Base-by-base conservation (phyloP, 1,284 basidiomycete genomes). In the Lentinula novae-zelandiae region DNA sequence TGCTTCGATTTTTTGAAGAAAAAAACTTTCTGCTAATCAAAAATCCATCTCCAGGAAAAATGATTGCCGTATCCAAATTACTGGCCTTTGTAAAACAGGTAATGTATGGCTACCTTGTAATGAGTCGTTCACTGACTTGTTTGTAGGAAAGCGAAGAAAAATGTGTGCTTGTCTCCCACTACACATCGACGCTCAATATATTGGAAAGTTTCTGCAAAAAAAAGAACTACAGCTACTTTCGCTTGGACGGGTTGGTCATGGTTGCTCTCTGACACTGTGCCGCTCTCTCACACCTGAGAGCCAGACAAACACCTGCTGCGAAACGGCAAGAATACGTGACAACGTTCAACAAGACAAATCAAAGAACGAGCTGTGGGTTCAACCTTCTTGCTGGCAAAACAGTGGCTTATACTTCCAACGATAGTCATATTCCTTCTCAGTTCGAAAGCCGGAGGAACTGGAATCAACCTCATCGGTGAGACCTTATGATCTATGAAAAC, bases 381-480 rank as follows among this genome's bases (percentile, higher is more conserved):
- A 22, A 34, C 52, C 17, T 36, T 59, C 36, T 48, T 8, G 58
- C 33, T n/a, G 38, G n/a, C 36, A 31, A 40, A 39, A 40, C 6
- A 8, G 58, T 22, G 22, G 39, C 27, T 27, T 27, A 27, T 27
- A 27, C 27, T 27, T 27, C 27, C 27, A 27, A 27, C 3, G 27
- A 4, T 27, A 93, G 90, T 98, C 70, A 74, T 98, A 36, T 99
- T 99, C 71, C 77, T 99, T 17, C 77, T 99, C 52, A 97, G 95
- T 69, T 92, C 95, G 9, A 98, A 98, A 75, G 94, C 95, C 78
- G 79, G 96, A 17, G 96, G 96, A 27, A 92, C 95, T 17, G 96
- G 96, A 1, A 82, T 99, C 58, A 99, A 98, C 72, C 82, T 97
- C 31, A 95, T 95, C 39, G 80, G 80, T 80, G 66, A 39, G 62